Evolutionary conservation across 495 filamentous ascomycete species (phyloP).

Genomic region (Parathielavia appendiculata): DNA sequence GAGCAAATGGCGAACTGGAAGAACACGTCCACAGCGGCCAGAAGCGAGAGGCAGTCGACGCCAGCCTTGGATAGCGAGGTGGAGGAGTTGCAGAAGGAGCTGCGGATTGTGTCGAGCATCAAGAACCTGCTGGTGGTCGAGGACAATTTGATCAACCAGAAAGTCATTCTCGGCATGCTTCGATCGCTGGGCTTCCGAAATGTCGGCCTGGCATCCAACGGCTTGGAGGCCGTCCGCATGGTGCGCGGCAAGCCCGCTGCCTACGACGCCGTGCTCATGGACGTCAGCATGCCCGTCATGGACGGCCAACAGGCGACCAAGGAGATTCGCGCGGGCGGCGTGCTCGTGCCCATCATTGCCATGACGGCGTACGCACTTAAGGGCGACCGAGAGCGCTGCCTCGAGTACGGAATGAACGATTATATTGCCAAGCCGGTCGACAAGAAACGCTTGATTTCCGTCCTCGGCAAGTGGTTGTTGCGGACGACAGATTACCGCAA

Average conservation of each 20-base stretch:
- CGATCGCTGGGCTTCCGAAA: slow-evolving; percentile 50
- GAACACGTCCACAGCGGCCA: neutral
- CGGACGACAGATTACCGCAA: slow-evolving; percentile 14
- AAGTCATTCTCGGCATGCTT: slow-evolving; percentile 56
- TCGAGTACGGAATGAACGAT: slow-evolving; percentile 58
- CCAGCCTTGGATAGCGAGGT: slow-evolving; percentile 19
- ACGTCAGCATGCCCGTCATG: slow-evolving; percentile 49
- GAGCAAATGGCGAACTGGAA: slow-evolving; percentile 30
- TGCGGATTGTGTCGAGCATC: slow-evolving; percentile 19
- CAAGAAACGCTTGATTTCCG: slow-evolving; percentile 24
- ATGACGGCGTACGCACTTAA: slow-evolving; percentile 61
- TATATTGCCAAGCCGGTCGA: slow-evolving; percentile 59
- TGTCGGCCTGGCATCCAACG: slow-evolving; percentile 52
- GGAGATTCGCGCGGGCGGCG: slow-evolving; percentile 34
- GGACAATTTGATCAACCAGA: slow-evolving; percentile 61
- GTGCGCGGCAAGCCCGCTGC: slow-evolving; percentile 45
- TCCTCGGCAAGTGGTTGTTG: slow-evolving; percentile 16
- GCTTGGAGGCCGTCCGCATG: slow-evolving; percentile 51
- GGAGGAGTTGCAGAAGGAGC: slow-evolving; percentile 17
- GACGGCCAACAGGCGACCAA: slow-evolving; percentile 41
- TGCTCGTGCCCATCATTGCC: slow-evolving; percentile 55
- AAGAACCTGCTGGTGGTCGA: slow-evolving; percentile 54
- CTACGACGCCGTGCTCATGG: slow-evolving; percentile 54
- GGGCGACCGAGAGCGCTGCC: slow-evolving; percentile 53
- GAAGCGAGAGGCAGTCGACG: slow-evolving; percentile 9